A percentile compares a stretch with the other conserved stretches of the same genome.
These are phyloP conservation scores for Plectosphaerella plurivora DNA, from an alignment of 2,329 filamentous ascomycete species.

Conservation along the genomic window DNA sequence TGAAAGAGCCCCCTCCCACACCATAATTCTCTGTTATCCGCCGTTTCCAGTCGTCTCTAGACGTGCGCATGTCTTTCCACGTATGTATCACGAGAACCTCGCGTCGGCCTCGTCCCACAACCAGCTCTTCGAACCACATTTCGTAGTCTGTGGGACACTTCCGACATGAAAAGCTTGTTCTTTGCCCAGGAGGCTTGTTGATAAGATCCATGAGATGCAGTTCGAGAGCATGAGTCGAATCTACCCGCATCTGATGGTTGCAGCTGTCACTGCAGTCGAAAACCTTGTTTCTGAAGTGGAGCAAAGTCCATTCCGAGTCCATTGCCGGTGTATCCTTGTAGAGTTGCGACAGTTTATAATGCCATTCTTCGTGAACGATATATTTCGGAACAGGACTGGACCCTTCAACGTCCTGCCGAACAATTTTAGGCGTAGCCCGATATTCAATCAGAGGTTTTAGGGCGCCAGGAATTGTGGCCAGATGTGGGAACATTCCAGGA, in stretches of 20 bases:
- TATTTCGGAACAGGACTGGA: neutral
- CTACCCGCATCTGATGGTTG: too few species aligned
- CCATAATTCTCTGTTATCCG: too few species aligned
- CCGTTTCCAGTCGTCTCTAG: neutral
- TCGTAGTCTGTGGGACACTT: neutral
- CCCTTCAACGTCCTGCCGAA: neutral
- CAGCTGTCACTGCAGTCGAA: too few species aligned
- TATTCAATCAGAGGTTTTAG: too few species aligned
- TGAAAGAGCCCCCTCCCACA: too few species aligned
- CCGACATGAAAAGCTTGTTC: neutral
- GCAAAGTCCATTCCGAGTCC: neutral
- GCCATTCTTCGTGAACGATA: neutral
- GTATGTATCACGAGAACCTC: neutral
- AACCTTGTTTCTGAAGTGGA: too few species aligned
- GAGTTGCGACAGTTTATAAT: neutral
- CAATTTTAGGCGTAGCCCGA: neutral
- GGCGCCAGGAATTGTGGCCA: too few species aligned
- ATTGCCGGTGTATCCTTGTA: neutral
- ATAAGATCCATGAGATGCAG: neutral
- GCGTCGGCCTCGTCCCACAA: neutral
- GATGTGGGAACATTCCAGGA: too few species aligned
- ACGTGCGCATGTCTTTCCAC: neutral
- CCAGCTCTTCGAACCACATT: neutral
- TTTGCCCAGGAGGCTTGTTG: neutral
- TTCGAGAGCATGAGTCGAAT: too few species aligned